phyloP scores from a whole-genome alignment of 495 filamentous ascomycete genomes.

The Physcia stellaris region DNA sequence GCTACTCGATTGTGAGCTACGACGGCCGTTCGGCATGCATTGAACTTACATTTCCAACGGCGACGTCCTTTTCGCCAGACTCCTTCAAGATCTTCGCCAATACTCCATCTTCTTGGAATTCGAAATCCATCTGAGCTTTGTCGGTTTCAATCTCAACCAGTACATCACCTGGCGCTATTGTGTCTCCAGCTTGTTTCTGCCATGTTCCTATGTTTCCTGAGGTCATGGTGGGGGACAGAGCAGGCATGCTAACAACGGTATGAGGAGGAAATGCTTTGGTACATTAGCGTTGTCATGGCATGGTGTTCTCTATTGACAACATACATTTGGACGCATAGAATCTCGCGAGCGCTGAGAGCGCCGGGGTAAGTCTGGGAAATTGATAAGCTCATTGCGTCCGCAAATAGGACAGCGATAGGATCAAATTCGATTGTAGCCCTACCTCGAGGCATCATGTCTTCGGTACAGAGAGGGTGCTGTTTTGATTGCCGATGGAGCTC shows the following conservation, averaged over 20 bases:
- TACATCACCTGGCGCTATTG: conserved; percentile 84
- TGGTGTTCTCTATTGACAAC: conserved; percentile 9
- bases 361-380: conserved; percentile 26
- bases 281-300: background rate
- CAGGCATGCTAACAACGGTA: conserved; percentile 93
- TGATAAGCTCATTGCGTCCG: too few species aligned
- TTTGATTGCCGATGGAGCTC: too few species aligned
- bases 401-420: too few species aligned
- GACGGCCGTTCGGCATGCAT: conserved; percentile 11
- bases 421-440: too few species aligned
- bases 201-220: conserved; percentile 92
- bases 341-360: conserved; percentile 48
- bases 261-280: conserved; percentile 72
- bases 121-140: conserved; percentile 99
- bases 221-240: conserved; percentile 94
- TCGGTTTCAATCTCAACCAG: conserved; percentile 99
- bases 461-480: too few species aligned
- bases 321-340: conserved; percentile 72
- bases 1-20: conserved; percentile 39
- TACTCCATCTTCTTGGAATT: conserved; percentile 96
- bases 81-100: conserved; percentile 93
- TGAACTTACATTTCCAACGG: conserved; percentile 80
- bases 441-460: too few species aligned
- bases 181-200: conserved; percentile 93
- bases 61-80: conserved; percentile 83